Base-by-base conservation (phyloP, 129 eudicot genomes). In the Artemisia annua region DNA sequence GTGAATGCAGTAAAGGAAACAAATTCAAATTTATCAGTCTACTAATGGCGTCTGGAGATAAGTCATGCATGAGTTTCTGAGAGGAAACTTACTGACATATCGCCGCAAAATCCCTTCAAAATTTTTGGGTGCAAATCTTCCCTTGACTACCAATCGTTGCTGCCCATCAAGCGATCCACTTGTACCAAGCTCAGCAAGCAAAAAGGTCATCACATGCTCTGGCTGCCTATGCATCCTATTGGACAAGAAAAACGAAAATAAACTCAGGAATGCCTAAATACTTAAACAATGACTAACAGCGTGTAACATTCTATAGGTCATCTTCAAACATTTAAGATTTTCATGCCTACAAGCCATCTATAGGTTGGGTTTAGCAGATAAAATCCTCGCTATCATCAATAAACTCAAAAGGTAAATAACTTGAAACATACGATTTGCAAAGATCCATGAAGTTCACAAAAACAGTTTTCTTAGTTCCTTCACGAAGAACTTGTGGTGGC, bases 381-480 rank as follows among this genome's bases (percentile, higher is more conserved):
- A 15, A 12, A 30, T n/a, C 30, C 74, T 55, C 35, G 12, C 52
- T 5, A 16, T 17, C 13, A 71, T 44, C 46, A 1, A 39, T 39
- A 39, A 39, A 39, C 46, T 39, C 60, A 22, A 53, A 70, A 48
- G 1, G 16, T 78, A 30, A 51, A 28, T 30, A 60, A 52, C 12
- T n/a, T n/a, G 8, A 30, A 14, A 32, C 89, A n/a, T 87, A 90
- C 95, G 84, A 83, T 75, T 73, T 88, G 86, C 97, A 91, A 51
- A 88, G 90, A 75, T 88, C 97, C 87, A 85, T 86, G 62, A 91
- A 91, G 60, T 91, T 91, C 57, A 79, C 96, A 72, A 91, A 91
- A 20, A 91, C 88, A 3, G 96, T 91, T 68, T 91, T 88, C 92
- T 91, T 88, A n/a, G 97, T 88, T 76, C 97, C 97, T 82, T 91